Percentiles rank a stretch among this genome's conserved stretches.
Evolutionary conservation across 331 rosid genomes (phyloP).

Genomic region (Ulmus americana): DNA sequence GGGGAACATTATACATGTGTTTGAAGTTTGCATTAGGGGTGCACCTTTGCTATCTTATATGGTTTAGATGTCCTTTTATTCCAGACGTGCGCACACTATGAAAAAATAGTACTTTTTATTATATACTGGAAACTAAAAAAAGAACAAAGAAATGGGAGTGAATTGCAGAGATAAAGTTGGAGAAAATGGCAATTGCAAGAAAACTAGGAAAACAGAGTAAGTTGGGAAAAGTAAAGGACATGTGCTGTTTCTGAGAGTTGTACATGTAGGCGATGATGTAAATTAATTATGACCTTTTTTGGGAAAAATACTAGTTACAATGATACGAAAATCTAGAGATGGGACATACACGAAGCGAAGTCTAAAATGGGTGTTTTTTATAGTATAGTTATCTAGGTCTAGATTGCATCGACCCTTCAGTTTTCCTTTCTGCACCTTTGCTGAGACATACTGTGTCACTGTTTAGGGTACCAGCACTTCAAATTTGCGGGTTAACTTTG

Average conservation of each 20-base stretch:
- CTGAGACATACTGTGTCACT: no score
- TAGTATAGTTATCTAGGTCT: no score
- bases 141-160: background rate
- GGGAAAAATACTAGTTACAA: no score
- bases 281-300: background rate
- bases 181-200: background rate
- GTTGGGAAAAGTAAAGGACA: background rate
- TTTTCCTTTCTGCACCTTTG: no score
- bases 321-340: no score
- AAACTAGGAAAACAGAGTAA: background rate
- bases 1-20: background rate
- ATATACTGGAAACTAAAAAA: background rate
- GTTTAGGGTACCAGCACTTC: no score
- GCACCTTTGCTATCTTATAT: background rate
- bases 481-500: no score
- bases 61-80: background rate
- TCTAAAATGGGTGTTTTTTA: no score
- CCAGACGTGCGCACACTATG: background rate
- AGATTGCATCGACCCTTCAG: no score
- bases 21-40: background rate
- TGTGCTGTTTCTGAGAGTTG: background rate
- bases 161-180: background rate
- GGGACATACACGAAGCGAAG: no score
- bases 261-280: background rate
- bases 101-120: background rate